Conservation (phyloP, 768 basidiomycete species). For the Lactarius hengduanensis region DNA sequence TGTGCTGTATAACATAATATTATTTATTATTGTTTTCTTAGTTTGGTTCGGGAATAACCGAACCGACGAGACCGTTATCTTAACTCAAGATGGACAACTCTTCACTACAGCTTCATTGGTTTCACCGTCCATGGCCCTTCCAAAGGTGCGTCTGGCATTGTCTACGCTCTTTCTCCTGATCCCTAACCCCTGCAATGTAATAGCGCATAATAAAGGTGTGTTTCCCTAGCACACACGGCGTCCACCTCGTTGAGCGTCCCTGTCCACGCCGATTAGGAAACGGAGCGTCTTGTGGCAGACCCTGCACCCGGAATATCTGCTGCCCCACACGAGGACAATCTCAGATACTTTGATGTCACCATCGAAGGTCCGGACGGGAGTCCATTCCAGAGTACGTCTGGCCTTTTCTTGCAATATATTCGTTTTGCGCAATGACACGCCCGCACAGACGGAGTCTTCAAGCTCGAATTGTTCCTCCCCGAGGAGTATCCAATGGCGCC, state of each 20-base stretch:
- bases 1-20: conserved; percentile 9
- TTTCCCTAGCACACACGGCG: conserved; percentile 3
- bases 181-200: conserved; percentile 25
- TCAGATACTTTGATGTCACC: conserved; percentile 97
- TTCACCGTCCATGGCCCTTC: conserved; percentile 45
- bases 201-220: conserved; percentile 56
- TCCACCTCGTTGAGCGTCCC: background rate
- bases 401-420: background rate
- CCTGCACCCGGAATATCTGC: conserved; percentile 98
- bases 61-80: conserved; percentile 9
- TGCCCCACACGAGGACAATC: conserved; percentile 91
- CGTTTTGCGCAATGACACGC: background rate
- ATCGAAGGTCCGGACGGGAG: conserved; percentile 94
- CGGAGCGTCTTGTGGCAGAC: conserved; percentile 93
- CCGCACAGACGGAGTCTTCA: conserved; percentile 79
- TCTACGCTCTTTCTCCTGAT: background rate
- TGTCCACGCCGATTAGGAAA: conserved; percentile 66
- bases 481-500: conserved; percentile 99
- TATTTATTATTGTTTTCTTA: background rate
- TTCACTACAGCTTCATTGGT: background rate
- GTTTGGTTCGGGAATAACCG: conserved; percentile 11
- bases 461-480: conserved; percentile 95
- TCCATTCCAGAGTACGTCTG: conserved; percentile 68
- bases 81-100: background rate
- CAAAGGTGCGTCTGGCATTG: conserved; percentile 43